Evolutionary conservation across 75 land plant species (phyloP), one percentile per base, ranked within the genome.

Genomic region (Pinus albicaulis): DNA sequence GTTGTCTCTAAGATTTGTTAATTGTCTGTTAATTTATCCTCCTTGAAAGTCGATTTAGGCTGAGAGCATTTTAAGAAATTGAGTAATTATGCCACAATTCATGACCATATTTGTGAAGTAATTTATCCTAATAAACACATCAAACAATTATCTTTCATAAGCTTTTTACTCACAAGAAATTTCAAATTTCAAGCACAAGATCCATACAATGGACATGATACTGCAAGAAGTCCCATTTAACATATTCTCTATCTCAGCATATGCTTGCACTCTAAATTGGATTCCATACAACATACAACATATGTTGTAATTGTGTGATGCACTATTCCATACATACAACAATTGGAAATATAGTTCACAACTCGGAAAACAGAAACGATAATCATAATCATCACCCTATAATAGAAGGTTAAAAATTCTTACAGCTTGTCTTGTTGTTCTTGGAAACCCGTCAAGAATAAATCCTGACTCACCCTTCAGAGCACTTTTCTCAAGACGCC

Each of bases 371-470:
- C 11, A 41, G n/a, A 41, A 38, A 41, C 5, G 1, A 41, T 1
- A 41, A 68, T 38, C 71, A 68, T 41, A 19, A 73, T 58, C 31
- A 73, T 0, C 14, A 25, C 28, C 12, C 19, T 24, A 25, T 19
- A 19, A 55, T 5, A 48, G 5, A 3, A 73, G 52, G 73, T 22
- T 69, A 28, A 10, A 72, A 25, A 65, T 65, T 8, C 89, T 86
- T 78, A 93, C 91, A 58, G 95, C 98, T 74, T 94, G 98, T 83
- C 87, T 85, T 58, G 87, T 64, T 57, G 95, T 94, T 28, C 98
- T 80, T 34, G 98, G 98, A 76, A 94, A 94, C 14, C 98, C 98
- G 80, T 94, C 98, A 73, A 94, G 90, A 73, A 94, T 90, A 55
- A 94, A 94, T 53, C 98, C 98, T 12, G 84, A 60, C 77, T 92